These are phyloP conservation scores for Nicotiana obtusifolia DNA, from an alignment of 257 asterid species.

Conservation along the genomic window DNA sequence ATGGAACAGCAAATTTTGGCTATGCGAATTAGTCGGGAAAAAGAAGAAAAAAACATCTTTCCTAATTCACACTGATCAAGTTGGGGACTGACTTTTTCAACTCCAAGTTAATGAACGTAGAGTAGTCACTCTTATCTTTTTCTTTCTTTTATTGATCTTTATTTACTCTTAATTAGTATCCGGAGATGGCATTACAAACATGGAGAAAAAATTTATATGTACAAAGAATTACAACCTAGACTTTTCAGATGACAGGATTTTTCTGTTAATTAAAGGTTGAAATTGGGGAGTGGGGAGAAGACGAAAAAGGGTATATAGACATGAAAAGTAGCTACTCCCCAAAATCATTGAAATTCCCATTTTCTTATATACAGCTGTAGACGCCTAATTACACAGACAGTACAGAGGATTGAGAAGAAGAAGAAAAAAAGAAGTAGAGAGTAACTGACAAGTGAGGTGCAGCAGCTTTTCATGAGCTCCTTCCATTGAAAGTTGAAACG, in stretches of 20 bases:
- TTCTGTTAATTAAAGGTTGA: neutral
- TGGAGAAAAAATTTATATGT: neutral
- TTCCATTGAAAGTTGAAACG: neutral
- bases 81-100: neutral
- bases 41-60: neutral
- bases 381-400: neutral
- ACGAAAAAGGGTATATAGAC: neutral
- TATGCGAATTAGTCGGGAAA: too few relatives aligned
- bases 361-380: neutral
- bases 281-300: neutral
- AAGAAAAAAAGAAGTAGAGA: neutral
- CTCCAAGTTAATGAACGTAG: too few relatives aligned
- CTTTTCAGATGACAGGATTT: neutral
- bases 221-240: neutral
- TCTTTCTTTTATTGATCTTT: neutral
- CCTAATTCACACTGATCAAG: neutral
- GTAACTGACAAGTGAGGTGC: neutral
- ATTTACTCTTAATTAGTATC: neutral
- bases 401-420: neutral
- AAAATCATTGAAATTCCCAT: neutral
- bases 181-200: neutral
- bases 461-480: slow-evolving; percentile 8
- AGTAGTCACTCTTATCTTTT: neutral
- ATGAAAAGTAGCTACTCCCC: neutral
- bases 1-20: too few relatives aligned